These are phyloP conservation scores for Dipsacomyces acuminosporus DNA, from an alignment of 371 early-diverging fungal genomes.

Conservation along the genomic window DNA sequence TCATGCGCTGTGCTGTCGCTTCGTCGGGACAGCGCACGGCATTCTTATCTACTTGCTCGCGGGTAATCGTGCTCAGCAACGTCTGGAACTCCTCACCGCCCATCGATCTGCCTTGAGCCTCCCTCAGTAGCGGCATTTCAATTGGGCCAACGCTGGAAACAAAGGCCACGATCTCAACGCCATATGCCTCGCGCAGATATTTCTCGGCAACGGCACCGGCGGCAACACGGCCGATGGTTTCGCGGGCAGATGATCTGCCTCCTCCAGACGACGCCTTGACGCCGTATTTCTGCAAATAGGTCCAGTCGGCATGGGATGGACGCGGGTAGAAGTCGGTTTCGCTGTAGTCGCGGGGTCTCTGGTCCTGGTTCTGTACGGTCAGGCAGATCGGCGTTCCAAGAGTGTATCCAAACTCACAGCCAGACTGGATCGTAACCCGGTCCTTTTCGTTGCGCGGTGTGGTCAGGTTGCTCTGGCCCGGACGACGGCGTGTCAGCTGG, in stretches of 20 bases:
- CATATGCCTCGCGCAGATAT: constrained; percentile 70
- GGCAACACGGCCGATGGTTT: constrained; percentile 96
- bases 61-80: constrained; percentile 62
- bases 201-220: constrained; percentile 96
- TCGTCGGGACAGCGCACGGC: constrained; percentile 73
- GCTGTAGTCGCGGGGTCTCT: constrained; percentile 92
- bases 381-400: constrained; percentile 94
- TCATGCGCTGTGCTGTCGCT: constrained; percentile 58
- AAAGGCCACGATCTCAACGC: constrained; percentile 93
- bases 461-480: constrained; percentile 92
- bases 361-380: constrained; percentile 90
- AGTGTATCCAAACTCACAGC: constrained; percentile 89
- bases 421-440: constrained; percentile 83
- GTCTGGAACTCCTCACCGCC: constrained; percentile 55
- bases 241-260: constrained; percentile 91
- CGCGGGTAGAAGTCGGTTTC: constrained; percentile 90
- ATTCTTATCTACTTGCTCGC: constrained; percentile 67
- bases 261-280: constrained; percentile 94
- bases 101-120: constrained; percentile 47
- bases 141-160: constrained; percentile 84
- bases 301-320: constrained; percentile 95
- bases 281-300: constrained; percentile 93
- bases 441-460: constrained; percentile 96
- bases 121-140: constrained; percentile 64
- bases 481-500: constrained; percentile 86